Evolutionary conservation across 2,329 filamentous ascomycete genomes (phyloP).

Genomic region (Penicillium sp.): DNA sequence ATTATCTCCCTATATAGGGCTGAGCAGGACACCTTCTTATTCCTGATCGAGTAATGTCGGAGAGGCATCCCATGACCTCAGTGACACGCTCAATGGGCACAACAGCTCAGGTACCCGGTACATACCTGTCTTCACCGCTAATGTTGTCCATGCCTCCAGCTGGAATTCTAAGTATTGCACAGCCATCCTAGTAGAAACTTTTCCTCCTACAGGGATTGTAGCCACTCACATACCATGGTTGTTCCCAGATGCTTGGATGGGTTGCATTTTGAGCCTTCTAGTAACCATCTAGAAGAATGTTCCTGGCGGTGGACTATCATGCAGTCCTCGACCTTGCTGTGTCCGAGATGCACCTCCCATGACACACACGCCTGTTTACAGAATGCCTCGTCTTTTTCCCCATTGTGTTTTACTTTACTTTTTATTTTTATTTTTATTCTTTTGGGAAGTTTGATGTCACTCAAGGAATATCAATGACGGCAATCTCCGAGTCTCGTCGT

Average conservation of each 20-base stretch:
- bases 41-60: constrained; percentile 4
- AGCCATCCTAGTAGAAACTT: constrained; percentile 16
- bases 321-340: constrained; percentile 11
- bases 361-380: background rate
- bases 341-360: constrained; percentile 3
- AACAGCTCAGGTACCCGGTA: constrained; percentile 12
- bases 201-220: constrained; percentile 13
- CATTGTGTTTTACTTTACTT: constrained; percentile 3
- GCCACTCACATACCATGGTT: constrained; percentile 13
- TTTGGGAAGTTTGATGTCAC: constrained; percentile 6
- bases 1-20: constrained; percentile 5
- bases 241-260: constrained; percentile 25
- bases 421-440: background rate
- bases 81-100: constrained; percentile 1
- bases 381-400: background rate
- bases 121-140: constrained; percentile 21
- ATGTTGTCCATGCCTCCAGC: constrained; percentile 12
- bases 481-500: constrained; percentile 21
- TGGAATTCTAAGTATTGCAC: constrained; percentile 17
- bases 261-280: constrained; percentile 26
- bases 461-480: constrained; percentile 11
- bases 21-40: constrained; percentile 7
- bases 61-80: background rate
- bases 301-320: constrained; percentile 23
- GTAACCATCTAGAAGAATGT: constrained; percentile 33